phyloP scores from a whole-genome alignment of 2,329 filamentous ascomycete species.

The Nigrograna mackinnonii region DNA sequence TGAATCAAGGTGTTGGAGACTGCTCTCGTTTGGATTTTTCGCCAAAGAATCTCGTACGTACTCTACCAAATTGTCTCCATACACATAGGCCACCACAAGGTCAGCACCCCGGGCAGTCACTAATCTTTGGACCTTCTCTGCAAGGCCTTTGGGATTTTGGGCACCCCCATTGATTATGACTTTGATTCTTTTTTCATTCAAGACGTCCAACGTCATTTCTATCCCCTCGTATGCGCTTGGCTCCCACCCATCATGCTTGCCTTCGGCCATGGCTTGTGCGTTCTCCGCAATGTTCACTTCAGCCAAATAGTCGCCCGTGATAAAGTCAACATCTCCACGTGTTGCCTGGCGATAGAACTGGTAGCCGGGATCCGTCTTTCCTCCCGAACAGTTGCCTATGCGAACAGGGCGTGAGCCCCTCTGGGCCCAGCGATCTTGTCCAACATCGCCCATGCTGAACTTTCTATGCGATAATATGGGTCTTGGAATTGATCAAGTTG shows the following conservation, averaged over 20 bases:
- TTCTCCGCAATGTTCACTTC: slow-evolving; percentile 54
- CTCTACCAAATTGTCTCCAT: slow-evolving; percentile 50
- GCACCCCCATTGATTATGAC: slow-evolving; percentile 62
- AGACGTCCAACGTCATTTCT: slow-evolving; percentile 48
- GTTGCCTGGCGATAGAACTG: slow-evolving; percentile 40
- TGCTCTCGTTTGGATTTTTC: slow-evolving; percentile 34
- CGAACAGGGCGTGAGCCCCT: slow-evolving; percentile 34
- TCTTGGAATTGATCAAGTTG: no score
- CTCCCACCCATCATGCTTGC: slow-evolving; percentile 49
- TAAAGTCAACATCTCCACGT: slow-evolving; percentile 41
- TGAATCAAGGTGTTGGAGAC: slow-evolving; percentile 48
- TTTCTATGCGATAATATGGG: no score
- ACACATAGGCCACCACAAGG: slow-evolving; percentile 50
- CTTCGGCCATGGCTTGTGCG: slow-evolving; percentile 43
- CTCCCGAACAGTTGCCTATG: slow-evolving; percentile 44
- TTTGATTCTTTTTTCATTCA: slow-evolving; percentile 55
- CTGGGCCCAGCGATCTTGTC: no score
- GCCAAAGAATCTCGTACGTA: slow-evolving; percentile 31
- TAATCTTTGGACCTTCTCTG: slow-evolving; percentile 48
- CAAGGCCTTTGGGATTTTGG: slow-evolving; percentile 57
- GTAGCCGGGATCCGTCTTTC: slow-evolving; percentile 41
- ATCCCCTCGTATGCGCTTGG: slow-evolving; percentile 55
- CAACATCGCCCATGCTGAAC: no score
- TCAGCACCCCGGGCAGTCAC: slow-evolving; percentile 33
- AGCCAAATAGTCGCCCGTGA: slow-evolving; percentile 47